Conservation (phyloP, 1,139 yeast genomes). For the Scheffersomyces parashehatae region DNA sequence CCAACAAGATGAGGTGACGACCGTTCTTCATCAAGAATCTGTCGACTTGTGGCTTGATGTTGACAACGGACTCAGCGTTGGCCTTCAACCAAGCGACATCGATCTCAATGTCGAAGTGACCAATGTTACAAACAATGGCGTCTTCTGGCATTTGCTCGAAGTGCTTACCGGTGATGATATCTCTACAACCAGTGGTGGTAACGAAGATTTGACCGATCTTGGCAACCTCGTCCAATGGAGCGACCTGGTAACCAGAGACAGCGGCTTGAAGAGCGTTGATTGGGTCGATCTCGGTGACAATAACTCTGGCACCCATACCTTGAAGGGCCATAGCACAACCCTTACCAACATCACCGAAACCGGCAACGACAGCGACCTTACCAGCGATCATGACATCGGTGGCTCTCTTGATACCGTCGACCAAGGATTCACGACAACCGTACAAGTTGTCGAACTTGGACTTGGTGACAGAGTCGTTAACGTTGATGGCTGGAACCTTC, state of each 20-base stretch:
- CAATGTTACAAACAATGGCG: conserved; percentile 99
- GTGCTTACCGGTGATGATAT: conserved; percentile 89
- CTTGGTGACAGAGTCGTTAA: conserved; percentile 98
- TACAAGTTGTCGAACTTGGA: conserved; percentile 99
- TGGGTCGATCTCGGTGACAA: conserved; percentile 97
- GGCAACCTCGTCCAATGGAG: conserved; percentile 95
- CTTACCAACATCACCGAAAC: conserved; percentile 99
- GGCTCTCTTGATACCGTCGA: conserved; percentile 99
- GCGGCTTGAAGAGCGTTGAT: conserved; percentile 99
- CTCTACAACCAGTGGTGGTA: conserved; percentile 99
- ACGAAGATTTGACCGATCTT: conserved; percentile 95
- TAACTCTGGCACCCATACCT: conserved; percentile 99
- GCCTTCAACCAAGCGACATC: conserved; percentile 98
- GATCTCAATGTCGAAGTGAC: conserved; percentile 98
- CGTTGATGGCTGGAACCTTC: conserved; percentile 99
- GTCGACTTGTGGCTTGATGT: conserved; percentile 99
- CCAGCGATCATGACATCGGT: conserved; percentile 99
- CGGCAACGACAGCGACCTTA: conserved; percentile 98
- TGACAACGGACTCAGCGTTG: conserved; percentile 85
- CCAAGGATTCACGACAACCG: conserved; percentile 99
- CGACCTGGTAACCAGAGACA: conserved; percentile 98
- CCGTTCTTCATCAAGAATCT: conserved; percentile 90
- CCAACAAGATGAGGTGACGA: conserved; percentile 93
- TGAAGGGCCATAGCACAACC: conserved; percentile 99
- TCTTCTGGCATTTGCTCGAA: conserved; percentile 96